Percentiles rank a stretch among this genome's conserved stretches.
Conservation (phyloP, 2,329 filamentous ascomycete species). For the Xylaria multiplex region DNA sequence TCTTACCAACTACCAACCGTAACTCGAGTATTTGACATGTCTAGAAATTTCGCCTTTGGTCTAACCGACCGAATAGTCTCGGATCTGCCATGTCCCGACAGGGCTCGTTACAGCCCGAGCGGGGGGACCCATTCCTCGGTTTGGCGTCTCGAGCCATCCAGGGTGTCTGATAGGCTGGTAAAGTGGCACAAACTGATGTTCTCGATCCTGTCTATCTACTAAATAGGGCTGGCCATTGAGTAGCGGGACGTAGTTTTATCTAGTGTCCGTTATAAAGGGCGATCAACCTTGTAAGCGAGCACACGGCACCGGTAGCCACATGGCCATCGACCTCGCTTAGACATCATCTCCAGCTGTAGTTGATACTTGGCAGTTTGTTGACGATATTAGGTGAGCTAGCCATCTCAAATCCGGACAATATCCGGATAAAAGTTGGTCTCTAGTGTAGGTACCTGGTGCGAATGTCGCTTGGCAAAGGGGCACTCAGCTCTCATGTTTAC, state of each 20-base stretch:
- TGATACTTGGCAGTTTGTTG: background rate
- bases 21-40: constrained; percentile 25
- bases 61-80: constrained; percentile 22
- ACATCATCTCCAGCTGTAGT: background rate
- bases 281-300: constrained; percentile 24
- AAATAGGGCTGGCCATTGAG: constrained; percentile 3
- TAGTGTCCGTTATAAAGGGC: background rate
- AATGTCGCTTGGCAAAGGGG: background rate
- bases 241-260: too few species aligned
- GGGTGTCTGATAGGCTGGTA: constrained; percentile 18
- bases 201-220: background rate
- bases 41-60: background rate
- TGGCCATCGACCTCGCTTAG: constrained; percentile 27
- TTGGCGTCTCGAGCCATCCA: constrained; percentile 38
- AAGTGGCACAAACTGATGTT: background rate
- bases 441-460: background rate
- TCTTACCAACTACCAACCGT: constrained; percentile 1
- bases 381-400: background rate
- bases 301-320: constrained; percentile 9
- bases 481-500: background rate
- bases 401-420: background rate
- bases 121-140: constrained; percentile 7
- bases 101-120: constrained; percentile 18
- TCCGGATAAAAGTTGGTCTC: background rate
- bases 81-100: constrained; percentile 32